Percentiles rank a stretch among this genome's conserved stretches.
Conservation (phyloP, 164 flowering plant genomes). For the Annona squamosa region DNA sequence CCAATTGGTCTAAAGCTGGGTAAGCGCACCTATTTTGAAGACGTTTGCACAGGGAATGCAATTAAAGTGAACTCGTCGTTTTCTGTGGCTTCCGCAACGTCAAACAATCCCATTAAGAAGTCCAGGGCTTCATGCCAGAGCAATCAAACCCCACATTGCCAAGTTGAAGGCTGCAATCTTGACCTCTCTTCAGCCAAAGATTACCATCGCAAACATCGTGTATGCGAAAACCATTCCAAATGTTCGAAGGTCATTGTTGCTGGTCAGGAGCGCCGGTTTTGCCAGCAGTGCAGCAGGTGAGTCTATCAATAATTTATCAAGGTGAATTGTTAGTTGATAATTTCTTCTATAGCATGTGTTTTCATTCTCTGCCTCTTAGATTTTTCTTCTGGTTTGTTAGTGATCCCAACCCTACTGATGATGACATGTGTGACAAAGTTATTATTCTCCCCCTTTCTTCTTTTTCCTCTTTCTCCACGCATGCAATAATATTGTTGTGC, state of each 20-base stretch:
- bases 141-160: constrained; percentile 42
- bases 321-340: neutral
- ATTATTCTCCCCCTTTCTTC: neutral
- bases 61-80: constrained; percentile 25
- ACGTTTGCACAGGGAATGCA: constrained; percentile 29
- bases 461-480: neutral
- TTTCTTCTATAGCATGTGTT: neutral
- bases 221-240: constrained; percentile 76
- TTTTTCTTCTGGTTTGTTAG: neutral
- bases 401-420: neutral
- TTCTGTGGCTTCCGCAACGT: constrained; percentile 26
- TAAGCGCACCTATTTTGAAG: constrained; percentile 69
- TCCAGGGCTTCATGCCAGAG: constrained; percentile 34
- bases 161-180: constrained; percentile 72
- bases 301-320: constrained; percentile 1
- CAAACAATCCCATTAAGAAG: constrained; percentile 38
- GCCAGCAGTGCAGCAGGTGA: constrained; percentile 97
- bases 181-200: constrained; percentile 78
- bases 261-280: constrained; percentile 75
- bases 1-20: constrained; percentile 74
- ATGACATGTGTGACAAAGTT: neutral
- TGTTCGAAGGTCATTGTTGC: constrained; percentile 54
- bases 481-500: neutral
- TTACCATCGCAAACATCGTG: constrained; percentile 77
- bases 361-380: neutral